Evolutionary conservation across 192 early-diverging fungal species (phyloP).

Genomic region (Entomortierella chlamydospora): DNA sequence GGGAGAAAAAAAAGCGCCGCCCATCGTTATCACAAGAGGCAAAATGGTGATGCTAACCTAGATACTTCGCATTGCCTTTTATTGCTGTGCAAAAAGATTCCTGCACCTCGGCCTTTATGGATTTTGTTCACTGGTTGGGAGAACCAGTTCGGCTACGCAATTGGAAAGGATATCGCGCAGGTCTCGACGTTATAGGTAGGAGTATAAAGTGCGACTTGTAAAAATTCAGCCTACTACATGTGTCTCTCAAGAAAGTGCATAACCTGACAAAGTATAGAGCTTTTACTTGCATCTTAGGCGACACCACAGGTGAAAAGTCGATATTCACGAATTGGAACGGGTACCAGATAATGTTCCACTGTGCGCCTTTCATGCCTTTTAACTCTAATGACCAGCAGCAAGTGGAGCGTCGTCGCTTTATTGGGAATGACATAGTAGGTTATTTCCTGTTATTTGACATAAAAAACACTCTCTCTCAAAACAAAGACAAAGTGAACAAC

Average conservation of each 20-base stretch:
- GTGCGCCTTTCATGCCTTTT: constrained; percentile 73
- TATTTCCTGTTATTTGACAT: constrained; percentile 67
- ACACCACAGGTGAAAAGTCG: constrained; percentile 73
- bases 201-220: background rate
- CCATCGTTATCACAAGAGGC: too few relatives aligned
- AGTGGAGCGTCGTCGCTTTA: constrained; percentile 75
- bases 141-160: constrained; percentile 74
- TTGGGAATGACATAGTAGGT: constrained; percentile 82
- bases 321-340: constrained; percentile 77
- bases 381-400: constrained; percentile 70
- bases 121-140: constrained; percentile 76
- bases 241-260: background rate
- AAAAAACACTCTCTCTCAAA: too few relatives aligned
- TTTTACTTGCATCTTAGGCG: constrained; percentile 48
- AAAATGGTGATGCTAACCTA: too few relatives aligned
- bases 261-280: background rate
- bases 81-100: constrained; percentile 43
- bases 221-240: background rate
- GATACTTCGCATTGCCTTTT: background rate
- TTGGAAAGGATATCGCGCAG: constrained; percentile 79
- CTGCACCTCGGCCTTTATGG: constrained; percentile 68
- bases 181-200: constrained; percentile 71
- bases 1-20: too few relatives aligned
- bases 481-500: too few relatives aligned
- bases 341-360: constrained; percentile 85